Conservation (phyloP, 305 asterid species). For the Fraxinus angustifolia region DNA sequence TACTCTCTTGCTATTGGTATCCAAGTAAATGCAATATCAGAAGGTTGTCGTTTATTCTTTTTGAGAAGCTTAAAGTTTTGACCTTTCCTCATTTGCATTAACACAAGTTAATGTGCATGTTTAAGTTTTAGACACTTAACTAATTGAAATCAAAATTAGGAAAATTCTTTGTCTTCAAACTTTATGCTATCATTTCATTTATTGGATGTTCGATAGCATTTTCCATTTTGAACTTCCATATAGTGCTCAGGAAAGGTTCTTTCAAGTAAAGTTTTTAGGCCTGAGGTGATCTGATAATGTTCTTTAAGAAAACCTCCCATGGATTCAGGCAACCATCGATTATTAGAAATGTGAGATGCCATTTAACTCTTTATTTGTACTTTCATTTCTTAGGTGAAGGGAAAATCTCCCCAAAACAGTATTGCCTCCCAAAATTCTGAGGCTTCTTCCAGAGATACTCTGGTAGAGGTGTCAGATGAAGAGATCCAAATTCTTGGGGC, state of each 20-base stretch:
- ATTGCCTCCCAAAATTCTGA: constrained; percentile 49
- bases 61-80: background rate
- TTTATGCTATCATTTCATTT: constrained; percentile 9
- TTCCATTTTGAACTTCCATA: background rate
- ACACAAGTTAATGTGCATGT: background rate
- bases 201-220: background rate
- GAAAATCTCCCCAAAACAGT: constrained; percentile 54
- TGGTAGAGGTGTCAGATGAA: constrained; percentile 46
- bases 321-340: background rate
- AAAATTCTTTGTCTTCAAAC: background rate
- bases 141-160: background rate
- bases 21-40: background rate
- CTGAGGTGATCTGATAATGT: background rate
- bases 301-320: background rate
- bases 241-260: background rate
- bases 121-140: background rate
- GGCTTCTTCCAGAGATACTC: constrained; percentile 35
- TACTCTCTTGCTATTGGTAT: background rate
- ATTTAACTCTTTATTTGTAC: constrained; percentile 6
- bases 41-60: background rate
- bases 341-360: background rate
- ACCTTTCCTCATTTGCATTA: background rate
- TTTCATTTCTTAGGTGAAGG: constrained; percentile 60
- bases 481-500: constrained; percentile 43
- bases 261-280: background rate